Base-by-base conservation (phyloP, 495 filamentous ascomycete species). In the Penicillium turbatum region DNA sequence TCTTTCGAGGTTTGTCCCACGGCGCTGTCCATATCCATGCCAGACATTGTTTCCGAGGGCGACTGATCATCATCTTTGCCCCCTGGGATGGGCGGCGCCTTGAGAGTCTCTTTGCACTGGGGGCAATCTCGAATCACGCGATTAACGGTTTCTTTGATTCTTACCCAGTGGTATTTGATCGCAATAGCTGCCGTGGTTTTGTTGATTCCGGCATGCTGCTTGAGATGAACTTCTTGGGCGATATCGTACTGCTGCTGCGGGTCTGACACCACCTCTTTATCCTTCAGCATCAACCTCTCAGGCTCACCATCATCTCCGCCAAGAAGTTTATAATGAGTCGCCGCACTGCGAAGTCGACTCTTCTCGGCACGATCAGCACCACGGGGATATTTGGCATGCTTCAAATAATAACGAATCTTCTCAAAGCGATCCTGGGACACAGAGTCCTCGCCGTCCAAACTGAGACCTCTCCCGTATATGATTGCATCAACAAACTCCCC, bases 381-480 rank as follows among this genome's bases (percentile, higher is more conserved):
- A 53, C 86, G 82, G 30, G 93, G 93, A 69, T 98, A 97, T 70
- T 92, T 92, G 62, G 85, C 85, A 69, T 90, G 89, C 65, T 95
- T 95, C 60, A 98, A 84, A 74, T 98, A 98, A 72, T 89, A 97
- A 51, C 88, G 85, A 62, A 98, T 98, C 74, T 97, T 98, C 74
- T 97, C 92, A 75, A 97, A 97, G 54, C 93, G 88, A 70, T 97
- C 92, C 78, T 96, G 92, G 65, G 87, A 91, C 60, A 95, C 87
- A 60, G 87, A 89, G 66, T 96, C 90, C 61, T 95, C 91, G 54
- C 84, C 86, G 46, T 86, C 84, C 5, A 79, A 72, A 9, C 82
- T 84, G 13, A 98, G 80, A 61, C 95, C 91, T 21, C 95, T 83
- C 3, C 95, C 93, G 68, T 93, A 98, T 48, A 97, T 95, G 69